phyloP scores from a whole-genome alignment of 2,329 filamentous ascomycete genomes.

The Leptosphaerulina australis region DNA sequence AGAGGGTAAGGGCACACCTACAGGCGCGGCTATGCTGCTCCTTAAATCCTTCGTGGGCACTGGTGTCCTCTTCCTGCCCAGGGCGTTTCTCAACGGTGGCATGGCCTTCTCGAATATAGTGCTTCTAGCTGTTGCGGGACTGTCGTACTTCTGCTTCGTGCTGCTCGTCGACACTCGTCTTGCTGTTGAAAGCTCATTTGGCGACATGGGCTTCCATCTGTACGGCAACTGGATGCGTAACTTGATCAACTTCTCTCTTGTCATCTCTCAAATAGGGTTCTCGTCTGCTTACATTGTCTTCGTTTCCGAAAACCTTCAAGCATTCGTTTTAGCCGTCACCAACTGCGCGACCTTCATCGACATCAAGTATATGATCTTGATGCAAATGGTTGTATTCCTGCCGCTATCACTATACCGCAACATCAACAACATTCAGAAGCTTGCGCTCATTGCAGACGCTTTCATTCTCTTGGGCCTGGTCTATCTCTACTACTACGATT shows the following conservation, averaged over 20 bases:
- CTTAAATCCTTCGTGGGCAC: slow-evolving; percentile 98
- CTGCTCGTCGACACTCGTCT: slow-evolving; percentile 86
- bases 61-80: slow-evolving; percentile 88
- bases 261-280: slow-evolving; percentile 94
- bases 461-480: slow-evolving; percentile 93
- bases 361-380: slow-evolving; percentile 86
- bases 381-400: slow-evolving; percentile 95
- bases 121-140: slow-evolving; percentile 78
- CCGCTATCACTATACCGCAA: slow-evolving; percentile 93
- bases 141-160: slow-evolving; percentile 98
- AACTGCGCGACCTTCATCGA: slow-evolving; percentile 84
- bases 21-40: slow-evolving; percentile 80
- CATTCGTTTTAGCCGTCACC: slow-evolving; percentile 89
- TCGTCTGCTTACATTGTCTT: slow-evolving; percentile 97
- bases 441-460: slow-evolving; percentile 88
- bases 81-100: slow-evolving; percentile 92
- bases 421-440: slow-evolving; percentile 96
- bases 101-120: slow-evolving; percentile 97
- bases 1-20: slow-evolving; percentile 76
- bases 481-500: slow-evolving; percentile 95
- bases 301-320: slow-evolving; percentile 92
- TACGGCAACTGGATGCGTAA: slow-evolving; percentile 90
- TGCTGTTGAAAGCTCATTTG: slow-evolving; percentile 90
- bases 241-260: slow-evolving; percentile 87
- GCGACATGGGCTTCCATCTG: slow-evolving; percentile 90